Evolutionary conservation across 2,329 filamentous ascomycete genomes (phyloP).

Genomic region (Aspergillus ochraceus): DNA sequence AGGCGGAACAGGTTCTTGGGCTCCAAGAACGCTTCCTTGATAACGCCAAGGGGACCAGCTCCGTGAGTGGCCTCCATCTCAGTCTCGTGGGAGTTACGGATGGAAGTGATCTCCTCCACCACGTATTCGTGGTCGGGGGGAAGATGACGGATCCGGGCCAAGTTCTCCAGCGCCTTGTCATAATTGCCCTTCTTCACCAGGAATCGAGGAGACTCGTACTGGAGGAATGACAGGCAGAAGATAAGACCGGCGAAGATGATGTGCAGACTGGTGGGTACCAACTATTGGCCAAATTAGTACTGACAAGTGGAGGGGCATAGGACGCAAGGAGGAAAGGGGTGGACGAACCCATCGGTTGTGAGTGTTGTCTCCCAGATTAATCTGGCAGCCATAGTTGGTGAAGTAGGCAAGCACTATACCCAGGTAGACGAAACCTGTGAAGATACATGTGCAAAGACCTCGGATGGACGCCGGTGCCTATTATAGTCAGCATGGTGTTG

Average conservation of each 20-base stretch:
- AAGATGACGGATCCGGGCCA: slow-evolving; percentile 60
- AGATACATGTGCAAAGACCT: slow-evolving; percentile 71
- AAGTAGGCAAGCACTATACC: slow-evolving; percentile 81
- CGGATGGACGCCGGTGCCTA: slow-evolving; percentile 63
- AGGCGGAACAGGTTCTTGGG: slow-evolving; percentile 71
- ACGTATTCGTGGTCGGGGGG: slow-evolving; percentile 62
- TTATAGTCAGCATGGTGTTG: background rate
- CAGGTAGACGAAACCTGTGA: slow-evolving; percentile 71
- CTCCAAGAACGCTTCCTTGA: slow-evolving; percentile 68
- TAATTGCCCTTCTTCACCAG: slow-evolving; percentile 64
- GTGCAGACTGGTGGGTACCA: slow-evolving; percentile 70
- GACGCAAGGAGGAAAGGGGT: slow-evolving; percentile 14
- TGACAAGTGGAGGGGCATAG: too few species aligned
- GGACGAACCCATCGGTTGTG: slow-evolving; percentile 50
- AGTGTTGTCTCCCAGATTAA: slow-evolving; percentile 51
- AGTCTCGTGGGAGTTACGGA: slow-evolving; percentile 65
- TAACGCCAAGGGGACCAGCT: slow-evolving; percentile 61
- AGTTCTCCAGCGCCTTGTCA: slow-evolving; percentile 47
- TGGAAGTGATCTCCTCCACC: slow-evolving; percentile 60
- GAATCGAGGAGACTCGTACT: slow-evolving; percentile 69
- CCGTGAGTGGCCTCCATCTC: slow-evolving; percentile 72
- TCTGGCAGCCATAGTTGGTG: slow-evolving; percentile 63
- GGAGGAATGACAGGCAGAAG: slow-evolving; percentile 66
- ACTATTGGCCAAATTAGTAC: slow-evolving; percentile 17
- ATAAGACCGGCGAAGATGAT: slow-evolving; percentile 76